Evolutionary conservation across 495 filamentous ascomycete species (phyloP).

Genomic region (Trichoderma orchidacearum): DNA sequence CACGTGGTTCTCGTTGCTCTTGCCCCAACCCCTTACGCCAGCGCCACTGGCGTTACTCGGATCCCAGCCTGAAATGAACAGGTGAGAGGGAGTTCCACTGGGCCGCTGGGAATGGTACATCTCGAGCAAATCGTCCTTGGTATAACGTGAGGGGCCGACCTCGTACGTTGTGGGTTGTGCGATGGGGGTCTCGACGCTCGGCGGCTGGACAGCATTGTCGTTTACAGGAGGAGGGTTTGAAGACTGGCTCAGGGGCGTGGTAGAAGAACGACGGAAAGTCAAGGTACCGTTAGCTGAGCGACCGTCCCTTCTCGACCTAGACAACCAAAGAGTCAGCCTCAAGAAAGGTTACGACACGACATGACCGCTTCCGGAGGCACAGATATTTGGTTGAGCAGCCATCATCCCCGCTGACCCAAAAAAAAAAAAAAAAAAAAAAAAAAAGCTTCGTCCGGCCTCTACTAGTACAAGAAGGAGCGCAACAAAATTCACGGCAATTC

Average conservation of each 20-base stretch:
- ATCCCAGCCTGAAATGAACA: constrained; percentile 66
- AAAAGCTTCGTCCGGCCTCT: neutral
- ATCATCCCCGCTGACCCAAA: neutral
- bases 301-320: neutral
- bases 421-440: neutral
- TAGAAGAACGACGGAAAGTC: constrained; percentile 74
- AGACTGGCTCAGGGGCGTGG: constrained; percentile 31
- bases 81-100: constrained; percentile 29
- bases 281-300: constrained; percentile 66
- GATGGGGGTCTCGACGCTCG: constrained; percentile 8
- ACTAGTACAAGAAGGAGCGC: neutral
- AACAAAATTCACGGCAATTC: neutral
- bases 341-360: neutral
- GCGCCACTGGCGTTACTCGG: constrained; percentile 51
- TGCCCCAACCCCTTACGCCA: constrained; percentile 60
- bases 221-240: constrained; percentile 5
- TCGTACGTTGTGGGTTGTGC: constrained; percentile 2
- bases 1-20: constrained; percentile 46
- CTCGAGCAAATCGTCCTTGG: constrained; percentile 69
- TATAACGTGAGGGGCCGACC: constrained; percentile 1
- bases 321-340: neutral
- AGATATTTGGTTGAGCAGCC: neutral
- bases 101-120: constrained; percentile 43
- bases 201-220: constrained; percentile 8
- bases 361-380: neutral